These are phyloP conservation scores for Starmerella apis DNA, from an alignment of 805 yeast species.

Conservation along the genomic window DNA sequence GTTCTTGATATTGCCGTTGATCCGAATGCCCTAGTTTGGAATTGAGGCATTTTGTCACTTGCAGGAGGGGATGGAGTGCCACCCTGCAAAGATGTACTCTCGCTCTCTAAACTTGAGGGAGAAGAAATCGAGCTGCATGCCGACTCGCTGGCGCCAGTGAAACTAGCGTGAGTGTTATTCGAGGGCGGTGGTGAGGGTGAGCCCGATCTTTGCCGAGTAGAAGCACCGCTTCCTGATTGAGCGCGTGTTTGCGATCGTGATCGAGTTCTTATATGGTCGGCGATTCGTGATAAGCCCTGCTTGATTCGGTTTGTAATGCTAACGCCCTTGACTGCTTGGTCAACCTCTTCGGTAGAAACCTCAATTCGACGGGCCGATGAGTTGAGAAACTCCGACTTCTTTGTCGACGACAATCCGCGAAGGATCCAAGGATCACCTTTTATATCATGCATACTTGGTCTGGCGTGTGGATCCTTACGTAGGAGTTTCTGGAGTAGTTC, in stretches of 20 bases:
- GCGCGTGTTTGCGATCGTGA: constrained; percentile 11
- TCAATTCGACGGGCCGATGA: constrained; percentile 35
- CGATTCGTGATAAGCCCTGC: constrained; percentile 34
- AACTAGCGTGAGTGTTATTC: background rate
- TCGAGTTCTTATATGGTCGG: constrained; percentile 15
- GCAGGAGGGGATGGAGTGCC: background rate
- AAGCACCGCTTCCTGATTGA: background rate
- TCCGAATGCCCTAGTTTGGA: background rate
- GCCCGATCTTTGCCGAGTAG: background rate
- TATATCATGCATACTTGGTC: constrained; percentile 62
- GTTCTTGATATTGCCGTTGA: background rate
- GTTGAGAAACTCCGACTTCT: constrained; percentile 29
- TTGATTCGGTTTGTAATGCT: constrained; percentile 54
- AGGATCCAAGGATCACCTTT: constrained; percentile 65
- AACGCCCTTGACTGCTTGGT: constrained; percentile 63
- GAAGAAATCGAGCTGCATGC: background rate
- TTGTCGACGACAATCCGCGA: constrained; percentile 34
- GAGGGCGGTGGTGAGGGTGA: constrained; percentile 1
- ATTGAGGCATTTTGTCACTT: background rate
- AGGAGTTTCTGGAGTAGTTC: constrained; percentile 55
- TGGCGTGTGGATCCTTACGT: constrained; percentile 53
- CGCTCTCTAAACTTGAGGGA: constrained; percentile 1
- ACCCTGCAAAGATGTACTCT: background rate
- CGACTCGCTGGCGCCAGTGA: background rate
- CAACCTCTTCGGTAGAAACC: constrained; percentile 57